Conservation (phyloP, 2,329 filamentous ascomycete species). For the Eutypa lata region DNA sequence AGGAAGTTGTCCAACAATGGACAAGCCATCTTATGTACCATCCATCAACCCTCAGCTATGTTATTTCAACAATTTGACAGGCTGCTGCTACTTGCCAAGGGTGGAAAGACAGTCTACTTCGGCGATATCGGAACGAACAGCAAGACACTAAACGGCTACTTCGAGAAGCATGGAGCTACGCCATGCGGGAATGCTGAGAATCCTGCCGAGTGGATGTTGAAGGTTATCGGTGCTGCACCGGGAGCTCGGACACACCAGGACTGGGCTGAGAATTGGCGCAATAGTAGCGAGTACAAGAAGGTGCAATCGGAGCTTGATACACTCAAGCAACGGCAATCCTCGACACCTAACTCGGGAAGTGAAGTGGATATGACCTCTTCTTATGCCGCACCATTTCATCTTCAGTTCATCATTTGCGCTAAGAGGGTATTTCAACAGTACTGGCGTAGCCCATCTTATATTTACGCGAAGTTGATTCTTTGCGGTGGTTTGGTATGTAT, state of each 20-base stretch:
- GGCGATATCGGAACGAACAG: slow-evolving; percentile 52
- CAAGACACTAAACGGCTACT: slow-evolving; percentile 48
- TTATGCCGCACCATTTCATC: slow-evolving; percentile 71
- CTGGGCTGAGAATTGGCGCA: slow-evolving; percentile 38
- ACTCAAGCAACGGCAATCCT: slow-evolving; percentile 6
- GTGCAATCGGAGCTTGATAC: slow-evolving; percentile 10
- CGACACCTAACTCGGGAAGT: slow-evolving; percentile 24
- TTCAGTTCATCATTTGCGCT: slow-evolving; percentile 64
- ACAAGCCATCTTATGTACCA: slow-evolving; percentile 40
- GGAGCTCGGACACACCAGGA: slow-evolving; percentile 21
- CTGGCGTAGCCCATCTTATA: slow-evolving; percentile 76
- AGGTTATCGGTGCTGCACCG: slow-evolving; percentile 21
- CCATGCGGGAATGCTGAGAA: slow-evolving; percentile 53
- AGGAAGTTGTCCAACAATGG: slow-evolving; percentile 54
- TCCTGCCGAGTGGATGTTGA: slow-evolving; percentile 64
- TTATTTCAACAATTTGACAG: slow-evolving; percentile 46
- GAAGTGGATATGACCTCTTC: slow-evolving; percentile 42
- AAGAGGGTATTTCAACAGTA: slow-evolving; percentile 76
- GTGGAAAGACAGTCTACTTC: slow-evolving; percentile 56
- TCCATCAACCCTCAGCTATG: slow-evolving; percentile 40
- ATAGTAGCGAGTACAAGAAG: slow-evolving; percentile 44
- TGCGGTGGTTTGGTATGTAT: slow-evolving; percentile 25
- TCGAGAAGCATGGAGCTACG: slow-evolving; percentile 55
- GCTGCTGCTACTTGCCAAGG: slow-evolving; percentile 49
- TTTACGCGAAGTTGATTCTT: slow-evolving; percentile 69